Evolutionary conservation across 768 basidiomycete genomes (phyloP).

Genomic region (Sarcomyxa edulis): DNA sequence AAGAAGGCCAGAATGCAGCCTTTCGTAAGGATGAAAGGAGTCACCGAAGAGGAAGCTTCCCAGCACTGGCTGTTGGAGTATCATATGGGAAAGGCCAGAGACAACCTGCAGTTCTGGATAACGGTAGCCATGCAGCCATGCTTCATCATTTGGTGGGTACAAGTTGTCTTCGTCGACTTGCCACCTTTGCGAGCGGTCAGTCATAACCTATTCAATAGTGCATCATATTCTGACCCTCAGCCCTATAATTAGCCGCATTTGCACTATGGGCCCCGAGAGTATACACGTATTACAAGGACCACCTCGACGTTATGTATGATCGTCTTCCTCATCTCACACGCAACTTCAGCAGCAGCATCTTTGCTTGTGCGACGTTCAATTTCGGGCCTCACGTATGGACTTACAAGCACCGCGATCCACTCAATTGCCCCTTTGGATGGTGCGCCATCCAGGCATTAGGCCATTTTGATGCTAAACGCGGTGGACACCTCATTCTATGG

Average conservation of each 20-base stretch:
- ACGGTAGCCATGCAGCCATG: no score
- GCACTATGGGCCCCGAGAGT: background rate
- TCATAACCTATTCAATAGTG: background rate
- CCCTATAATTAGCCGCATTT: background rate
- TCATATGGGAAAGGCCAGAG: background rate
- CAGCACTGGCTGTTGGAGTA: background rate
- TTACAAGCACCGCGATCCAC: constrained; percentile 16
- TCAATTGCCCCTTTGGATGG: constrained; percentile 19
- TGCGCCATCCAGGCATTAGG: constrained; percentile 23
- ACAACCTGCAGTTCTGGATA: no score
- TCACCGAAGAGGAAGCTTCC: constrained; percentile 1
- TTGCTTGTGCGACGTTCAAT: constrained; percentile 22
- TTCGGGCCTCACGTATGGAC: constrained; percentile 16
- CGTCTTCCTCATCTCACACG: constrained; percentile 1
- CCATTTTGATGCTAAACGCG: constrained; percentile 12
- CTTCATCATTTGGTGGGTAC: no score
- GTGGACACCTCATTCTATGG: constrained; percentile 20
- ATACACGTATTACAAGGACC: background rate
- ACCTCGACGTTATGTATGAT: background rate
- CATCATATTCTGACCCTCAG: background rate
- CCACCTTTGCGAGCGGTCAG: no score
- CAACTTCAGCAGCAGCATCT: constrained; percentile 13
- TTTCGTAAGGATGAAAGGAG: background rate
- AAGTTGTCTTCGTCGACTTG: no score
- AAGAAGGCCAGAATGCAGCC: no score